Percentiles rank a stretch among this genome's conserved stretches.
phyloP scores from a whole-genome alignment of 306 rosid species.

The Crotalaria pallida region DNA sequence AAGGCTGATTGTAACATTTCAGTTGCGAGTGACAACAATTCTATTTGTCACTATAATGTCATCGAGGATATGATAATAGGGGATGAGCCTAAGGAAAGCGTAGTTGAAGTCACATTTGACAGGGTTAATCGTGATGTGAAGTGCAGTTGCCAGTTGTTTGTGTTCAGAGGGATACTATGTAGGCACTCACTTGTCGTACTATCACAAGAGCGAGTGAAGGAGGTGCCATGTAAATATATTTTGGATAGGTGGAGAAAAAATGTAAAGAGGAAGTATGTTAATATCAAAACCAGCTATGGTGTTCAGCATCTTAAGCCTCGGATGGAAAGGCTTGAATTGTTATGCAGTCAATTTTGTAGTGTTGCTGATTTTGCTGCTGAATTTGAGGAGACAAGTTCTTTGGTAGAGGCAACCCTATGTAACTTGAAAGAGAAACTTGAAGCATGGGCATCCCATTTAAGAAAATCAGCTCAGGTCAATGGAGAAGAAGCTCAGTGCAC shows the following conservation, averaged over 20 bases:
- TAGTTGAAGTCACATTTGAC: slow-evolving; percentile 19
- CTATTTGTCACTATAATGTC: slow-evolving; percentile 26
- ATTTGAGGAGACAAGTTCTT: slow-evolving; percentile 32
- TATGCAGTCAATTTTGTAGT: slow-evolving; percentile 20
- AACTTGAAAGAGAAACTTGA: slow-evolving; percentile 27
- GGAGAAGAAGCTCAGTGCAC: not conserved
- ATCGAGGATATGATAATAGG: slow-evolving; percentile 20
- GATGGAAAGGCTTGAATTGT: slow-evolving; percentile 20
- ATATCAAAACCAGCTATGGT: slow-evolving; percentile 21
- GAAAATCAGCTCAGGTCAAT: slow-evolving; percentile 16
- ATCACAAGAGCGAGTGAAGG: slow-evolving; percentile 31
- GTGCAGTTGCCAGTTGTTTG: slow-evolving; percentile 28
- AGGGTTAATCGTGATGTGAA: slow-evolving; percentile 17
- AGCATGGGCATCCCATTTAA: slow-evolving; percentile 18
- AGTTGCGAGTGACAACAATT: not conserved
- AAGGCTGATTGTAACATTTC: slow-evolving; percentile 24
- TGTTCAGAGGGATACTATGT: slow-evolving; percentile 33
- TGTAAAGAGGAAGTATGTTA: slow-evolving; percentile 20
- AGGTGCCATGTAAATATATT: slow-evolving; percentile 21
- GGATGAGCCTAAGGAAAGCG: slow-evolving; percentile 11
- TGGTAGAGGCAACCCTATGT: slow-evolving; percentile 20
- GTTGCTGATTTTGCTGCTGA: slow-evolving; percentile 31
- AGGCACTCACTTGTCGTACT: slow-evolving; percentile 35
- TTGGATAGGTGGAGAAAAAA: slow-evolving; percentile 31
- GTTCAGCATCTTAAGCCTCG: slow-evolving; percentile 24